Conservation (phyloP, 208 protist genomes). For the Wallacemonas sp. region DNA sequence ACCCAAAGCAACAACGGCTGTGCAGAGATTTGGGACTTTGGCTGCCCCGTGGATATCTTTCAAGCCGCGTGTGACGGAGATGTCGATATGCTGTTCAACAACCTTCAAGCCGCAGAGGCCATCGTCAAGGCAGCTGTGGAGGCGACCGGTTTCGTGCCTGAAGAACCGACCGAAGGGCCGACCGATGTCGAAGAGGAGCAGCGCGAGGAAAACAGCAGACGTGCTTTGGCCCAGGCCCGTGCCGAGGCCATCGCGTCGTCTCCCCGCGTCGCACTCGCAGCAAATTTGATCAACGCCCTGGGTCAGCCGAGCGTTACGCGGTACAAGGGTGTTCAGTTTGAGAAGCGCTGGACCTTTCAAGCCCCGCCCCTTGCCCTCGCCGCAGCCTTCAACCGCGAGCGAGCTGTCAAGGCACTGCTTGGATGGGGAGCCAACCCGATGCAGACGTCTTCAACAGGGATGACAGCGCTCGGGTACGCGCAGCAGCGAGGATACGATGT, state of each 20-base stretch:
- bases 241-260: neutral
- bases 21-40: slow-evolving; percentile 7
- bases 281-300: slow-evolving; percentile 41
- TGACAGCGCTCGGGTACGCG: slow-evolving; percentile 73
- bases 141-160: neutral
- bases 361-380: slow-evolving; percentile 80
- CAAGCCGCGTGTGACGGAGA: slow-evolving; percentile 82
- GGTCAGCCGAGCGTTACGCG: slow-evolving; percentile 65
- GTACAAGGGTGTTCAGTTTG: slow-evolving; percentile 70
- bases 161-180: neutral
- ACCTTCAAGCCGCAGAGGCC: slow-evolving; percentile 17
- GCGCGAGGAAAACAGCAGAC: neutral
- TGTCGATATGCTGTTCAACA: slow-evolving; percentile 35
- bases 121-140: slow-evolving; percentile 5
- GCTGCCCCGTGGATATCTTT: slow-evolving; percentile 47
- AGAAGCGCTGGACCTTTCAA: slow-evolving; percentile 69
- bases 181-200: neutral
- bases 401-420: slow-evolving; percentile 68
- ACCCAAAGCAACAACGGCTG: slow-evolving; percentile 4
- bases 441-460: slow-evolving; percentile 51
- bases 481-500: slow-evolving; percentile 52
- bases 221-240: neutral
- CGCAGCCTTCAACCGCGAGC: slow-evolving; percentile 73
- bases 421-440: slow-evolving; percentile 46
- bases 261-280: neutral